Base-by-base conservation (phyloP, 805 yeast genomes). In the Pichia paraexigua region DNA sequence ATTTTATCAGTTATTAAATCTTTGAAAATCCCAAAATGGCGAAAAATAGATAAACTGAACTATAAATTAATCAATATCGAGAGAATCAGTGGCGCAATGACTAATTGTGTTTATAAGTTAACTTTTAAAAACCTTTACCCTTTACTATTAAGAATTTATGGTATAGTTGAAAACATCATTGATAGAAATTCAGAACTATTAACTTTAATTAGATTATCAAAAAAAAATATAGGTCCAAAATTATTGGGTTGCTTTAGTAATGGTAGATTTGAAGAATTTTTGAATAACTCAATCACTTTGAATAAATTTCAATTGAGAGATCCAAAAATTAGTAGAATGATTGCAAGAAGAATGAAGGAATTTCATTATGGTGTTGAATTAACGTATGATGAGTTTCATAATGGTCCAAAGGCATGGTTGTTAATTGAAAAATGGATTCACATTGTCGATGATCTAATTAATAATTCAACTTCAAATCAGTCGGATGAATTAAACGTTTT, bases 341-440 rank as follows among this genome's bases (percentile, higher is more conserved):
- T 94, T 56, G 97, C 96, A 15, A 82, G 96, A 72, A 83, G 99
- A 72, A 94, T 94, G 98, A 85, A 91, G 62, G 97, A 94, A 59
- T 74, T 94, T 51, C 99, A 94, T 63, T 75, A 75, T 51, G 91
- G 92, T 60, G 82, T 94, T 21, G 80, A 79, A 15, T 70, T 94
- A 48, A 76, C 79, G 22, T 64, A 68, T 2, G 70, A 69, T 3
- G 97, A 90, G 60, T 70, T 73, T 43, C 65, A 63, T 8, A 64
- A 64, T 15, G 86, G 94, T 1, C 87, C 98, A 0, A 72, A 74
- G 46, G 76, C 79, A 10, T 90, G 96, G 92, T 65, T 63, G 39
- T 74, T 80, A 51, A 80, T 90, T 56, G 73, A 73, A 49, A 85
- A 82, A 59, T 94, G 99, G 99, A 56, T 78, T 22, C 58, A 64